Conservation (phyloP, 1,284 basidiomycete genomes). For the Pholiota adiposa region DNA sequence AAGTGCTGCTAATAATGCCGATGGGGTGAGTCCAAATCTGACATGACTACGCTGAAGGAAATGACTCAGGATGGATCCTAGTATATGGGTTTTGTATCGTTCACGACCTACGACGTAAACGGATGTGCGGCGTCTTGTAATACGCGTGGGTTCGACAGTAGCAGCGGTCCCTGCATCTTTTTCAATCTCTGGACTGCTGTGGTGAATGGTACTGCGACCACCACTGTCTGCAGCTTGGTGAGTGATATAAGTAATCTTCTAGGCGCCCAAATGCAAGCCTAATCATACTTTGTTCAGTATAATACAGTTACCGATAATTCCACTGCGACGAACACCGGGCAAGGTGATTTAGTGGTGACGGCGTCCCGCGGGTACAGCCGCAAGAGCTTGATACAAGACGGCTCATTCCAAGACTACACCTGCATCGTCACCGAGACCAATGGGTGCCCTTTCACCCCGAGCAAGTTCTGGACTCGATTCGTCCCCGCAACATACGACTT, state of each 20-base stretch:
- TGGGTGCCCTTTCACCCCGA: slow-evolving; percentile 3
- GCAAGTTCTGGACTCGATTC: slow-evolving; percentile 5
- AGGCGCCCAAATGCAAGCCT: neutral
- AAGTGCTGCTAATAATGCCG: neutral
- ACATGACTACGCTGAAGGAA: neutral
- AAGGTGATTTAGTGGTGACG: slow-evolving; percentile 27
- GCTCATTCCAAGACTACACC: slow-evolving; percentile 21
- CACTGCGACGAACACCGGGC: slow-evolving; percentile 28
- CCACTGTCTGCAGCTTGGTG: slow-evolving; percentile 28
- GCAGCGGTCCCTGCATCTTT: slow-evolving; percentile 30
- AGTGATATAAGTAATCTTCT: neutral
- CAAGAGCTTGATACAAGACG: slow-evolving; percentile 18
- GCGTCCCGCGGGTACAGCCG: slow-evolving; percentile 27
- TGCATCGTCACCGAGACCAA: slow-evolving; percentile 6
- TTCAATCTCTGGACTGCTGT: slow-evolving; percentile 34
- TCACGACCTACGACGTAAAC: slow-evolving; percentile 6
- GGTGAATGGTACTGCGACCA: slow-evolving; percentile 25
- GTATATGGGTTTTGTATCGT: slow-evolving; percentile 11
- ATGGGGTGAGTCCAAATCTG: neutral
- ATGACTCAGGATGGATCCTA: neutral
- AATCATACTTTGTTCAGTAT: slow-evolving; percentile 24
- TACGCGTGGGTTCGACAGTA: slow-evolving; percentile 27
- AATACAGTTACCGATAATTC: slow-evolving; percentile 27
- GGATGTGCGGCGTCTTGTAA: slow-evolving; percentile 27
- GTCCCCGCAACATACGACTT: slow-evolving; percentile 4